Percentiles rank a stretch among this genome's conserved stretches.
These are phyloP conservation scores for Penicillium brasilianum DNA, from an alignment of 2,329 filamentous ascomycete species.

Conservation along the genomic window DNA sequence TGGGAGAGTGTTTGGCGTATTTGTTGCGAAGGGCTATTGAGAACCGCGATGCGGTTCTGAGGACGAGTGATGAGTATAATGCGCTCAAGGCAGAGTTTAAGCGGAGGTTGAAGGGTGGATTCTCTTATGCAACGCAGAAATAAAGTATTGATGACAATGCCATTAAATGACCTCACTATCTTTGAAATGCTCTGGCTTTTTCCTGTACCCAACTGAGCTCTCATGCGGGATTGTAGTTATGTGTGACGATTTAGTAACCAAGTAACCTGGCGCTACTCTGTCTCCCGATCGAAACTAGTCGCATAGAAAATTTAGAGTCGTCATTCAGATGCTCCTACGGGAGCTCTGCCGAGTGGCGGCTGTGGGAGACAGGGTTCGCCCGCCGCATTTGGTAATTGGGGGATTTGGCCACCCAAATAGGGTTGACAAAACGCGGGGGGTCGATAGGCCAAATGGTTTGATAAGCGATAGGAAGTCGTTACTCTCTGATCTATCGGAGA, in stretches of 20 bases:
- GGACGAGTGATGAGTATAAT: slow-evolving; percentile 54
- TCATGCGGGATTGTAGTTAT: not conserved
- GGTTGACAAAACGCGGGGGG: not conserved
- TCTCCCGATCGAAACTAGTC: not conserved
- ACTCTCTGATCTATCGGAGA: not conserved
- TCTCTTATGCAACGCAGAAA: slow-evolving; percentile 19
- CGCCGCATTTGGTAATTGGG: not conserved
- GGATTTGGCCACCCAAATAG: not conserved
- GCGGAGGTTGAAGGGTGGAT: slow-evolving; percentile 17
- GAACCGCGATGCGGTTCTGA: slow-evolving; percentile 62
- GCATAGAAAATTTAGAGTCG: not conserved
- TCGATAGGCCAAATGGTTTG: too few relatives aligned
- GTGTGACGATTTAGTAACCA: not conserved
- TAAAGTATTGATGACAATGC: slow-evolving; percentile 5
- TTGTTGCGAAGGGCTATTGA: slow-evolving; percentile 63
- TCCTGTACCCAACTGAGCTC: too few relatives aligned
- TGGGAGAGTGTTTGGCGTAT: slow-evolving; percentile 80
- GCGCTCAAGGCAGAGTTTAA: slow-evolving; percentile 35
- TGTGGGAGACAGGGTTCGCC: not conserved
- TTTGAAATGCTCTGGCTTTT: not conserved
- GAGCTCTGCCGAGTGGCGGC: slow-evolving; percentile 19
- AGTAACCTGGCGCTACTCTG: not conserved
- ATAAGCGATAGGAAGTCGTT: too few relatives aligned
- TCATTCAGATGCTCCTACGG: slow-evolving; percentile 6
- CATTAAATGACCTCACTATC: not conserved